Base-by-base conservation (phyloP, 2,329 filamentous ascomycete species). In the Neonectria sp. region DNA sequence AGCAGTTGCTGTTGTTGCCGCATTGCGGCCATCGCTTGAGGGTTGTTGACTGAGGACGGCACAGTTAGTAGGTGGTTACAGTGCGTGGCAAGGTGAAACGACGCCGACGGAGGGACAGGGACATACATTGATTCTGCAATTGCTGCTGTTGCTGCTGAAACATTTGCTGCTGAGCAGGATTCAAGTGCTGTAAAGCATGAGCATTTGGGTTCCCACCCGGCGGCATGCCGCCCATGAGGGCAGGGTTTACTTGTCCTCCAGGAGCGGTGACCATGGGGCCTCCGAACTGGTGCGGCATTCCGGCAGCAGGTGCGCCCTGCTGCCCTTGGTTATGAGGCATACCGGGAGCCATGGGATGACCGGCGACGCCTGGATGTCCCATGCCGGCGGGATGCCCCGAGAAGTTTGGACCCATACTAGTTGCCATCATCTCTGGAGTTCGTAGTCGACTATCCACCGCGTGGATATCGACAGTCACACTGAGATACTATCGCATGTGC, bases 221-320 rank as follows among this genome's bases (percentile, higher is more conserved):
- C 70, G 92, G 92, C 90, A 95, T 93, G 65, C 88, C 91, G 71
- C 84, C 88, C 92, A 95, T 94, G 86, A 95, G 89, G 63, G 90
- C 89, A 75, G 93, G 91, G 78, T 90, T 93, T 71, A 93, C 91
- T 78, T 93, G 92, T 68, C 88, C 89, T 72, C 90, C 90, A 24
- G 92, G 91, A 40, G 89, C 92, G 65, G 92, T 93, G 31, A 92
- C 92, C 83, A 93, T 92, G 74, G 93, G 91, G 48, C 76, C 79
- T 81, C 89, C 83, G 73, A 91, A 86, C 80, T 93, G 92, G 79
- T 92, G 92, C 73, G 88, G 88, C 79, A 92, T 90, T 45, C 86
- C 87, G 68, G 83, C 86, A 31, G 88, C 89, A 71, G 92, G 91
- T 60, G 85, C 86, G 80, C 92, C 92, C 72, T 89, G 90, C 77